Base-by-base conservation (phyloP, 1,284 basidiomycete species). In the Heliocybe sulcata region DNA sequence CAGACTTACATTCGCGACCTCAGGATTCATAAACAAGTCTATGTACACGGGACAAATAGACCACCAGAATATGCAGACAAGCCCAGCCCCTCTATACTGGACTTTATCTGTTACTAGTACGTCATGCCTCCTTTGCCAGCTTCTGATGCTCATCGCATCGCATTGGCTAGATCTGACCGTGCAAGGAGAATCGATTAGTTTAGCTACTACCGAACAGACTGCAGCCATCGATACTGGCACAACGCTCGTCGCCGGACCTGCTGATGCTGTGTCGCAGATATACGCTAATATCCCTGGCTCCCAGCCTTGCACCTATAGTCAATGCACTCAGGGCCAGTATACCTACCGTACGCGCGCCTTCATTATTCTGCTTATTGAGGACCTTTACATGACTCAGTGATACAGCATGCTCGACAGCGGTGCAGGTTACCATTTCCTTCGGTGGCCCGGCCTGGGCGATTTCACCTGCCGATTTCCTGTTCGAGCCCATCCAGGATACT, bases 201-300 rank as follows among this genome's bases (percentile, higher is more conserved):
- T 16, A 35, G 9, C 33, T 9, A 9, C 33, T 16, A 16, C 9
- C 9, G 33, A 35, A 16, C n/a, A n/a, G 45, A 10, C 8, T 19
- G 45, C 45, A 10, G 45, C 45, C 9, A 47, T 47, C 45, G 45
- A 47, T 25, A 47, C 45, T 1, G 80, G 79, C 52, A 82, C 80
- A 3, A 81, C 80, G 3, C 67, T 82, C 22, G 77, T 84, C 55
- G 79, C 76, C 27, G 80, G 72, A 1, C 80, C 81, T 0, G 45
- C 69, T 3, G 52, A 62, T 2, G 63, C 68, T 10, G 71, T 79
- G n/a, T 54, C 63, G 1, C 60, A 67, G n/a, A 71, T 85, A 60
- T 83, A 77, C 65, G 62, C 64, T 20, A 47, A n/a, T 25, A 25
- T 47, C 45, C 45, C 45, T 19, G 45, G 45, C 19, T 47, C 45